Evolutionary conservation across 148 eudicot species (phyloP), one percentile per base, ranked within the genome.

Genomic region (Rhododendron williamsianum): DNA sequence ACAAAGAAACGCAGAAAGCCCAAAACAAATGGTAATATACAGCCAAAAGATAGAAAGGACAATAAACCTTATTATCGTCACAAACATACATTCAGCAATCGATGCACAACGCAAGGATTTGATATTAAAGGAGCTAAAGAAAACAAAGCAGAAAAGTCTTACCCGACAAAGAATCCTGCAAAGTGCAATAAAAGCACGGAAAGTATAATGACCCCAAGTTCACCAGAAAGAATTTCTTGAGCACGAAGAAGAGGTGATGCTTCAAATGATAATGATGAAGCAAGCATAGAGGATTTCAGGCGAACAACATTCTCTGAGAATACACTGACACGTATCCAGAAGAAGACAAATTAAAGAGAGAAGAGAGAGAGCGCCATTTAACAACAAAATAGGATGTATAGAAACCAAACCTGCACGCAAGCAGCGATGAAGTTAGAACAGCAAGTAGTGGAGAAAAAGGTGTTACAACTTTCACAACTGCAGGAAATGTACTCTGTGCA

Each of bases 111-210:
- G 45, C 49, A 19, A 21, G 11, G 1, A 21, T 16, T 36, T 45
- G 19, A 23, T 27, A 45, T 27, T 71, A 63, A 78, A 56, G 46
- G 12, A 49, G 38, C 8, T 15, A 74, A 81, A 52, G 43, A 51
- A 7, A 19, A 74, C 18, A 19, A 12, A 43, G 19, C 6, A 21
- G 16, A 43, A 27, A 82, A 82, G n/a, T 80, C 81, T 86, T 92
- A 91, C 94, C 94, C 94, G 2, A 94, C 86, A 71, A 94, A 92
- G 87, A 93, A 94, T 54, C 95, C 97, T 41, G 94, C 92, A 80
- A 88, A 86, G 87, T 93, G 97, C 73, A 94, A 86, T 86, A 91
- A 76, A 58, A 92, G 10, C 36, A 92, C 94, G 4, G 94, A 86
- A 81, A 92, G 91, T 52, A 88, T 36, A 3, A 90, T 87, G 76